These are phyloP conservation scores for Suillus bovinus DNA, from an alignment of 768 basidiomycete species.

Conservation along the genomic window DNA sequence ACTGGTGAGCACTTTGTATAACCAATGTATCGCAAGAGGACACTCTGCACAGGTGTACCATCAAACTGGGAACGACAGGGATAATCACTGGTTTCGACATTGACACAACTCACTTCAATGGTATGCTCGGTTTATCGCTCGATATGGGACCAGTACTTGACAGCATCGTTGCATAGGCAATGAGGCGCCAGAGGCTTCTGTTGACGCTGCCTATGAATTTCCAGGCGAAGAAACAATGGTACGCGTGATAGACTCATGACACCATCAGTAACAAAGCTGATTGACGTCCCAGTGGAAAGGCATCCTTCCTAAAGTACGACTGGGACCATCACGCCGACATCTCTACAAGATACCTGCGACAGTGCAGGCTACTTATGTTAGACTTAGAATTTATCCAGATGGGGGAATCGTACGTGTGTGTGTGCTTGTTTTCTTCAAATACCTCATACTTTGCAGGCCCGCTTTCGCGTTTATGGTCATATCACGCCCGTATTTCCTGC, in stretches of 20 bases:
- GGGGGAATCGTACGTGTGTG: constrained; percentile 77
- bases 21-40: background rate
- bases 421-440: background rate
- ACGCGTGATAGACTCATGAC: constrained; percentile 23
- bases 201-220: constrained; percentile 60
- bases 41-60: constrained; percentile 68
- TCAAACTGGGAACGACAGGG: constrained; percentile 81
- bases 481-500: constrained; percentile 66
- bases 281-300: constrained; percentile 64
- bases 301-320: constrained; percentile 69
- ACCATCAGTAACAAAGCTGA: background rate
- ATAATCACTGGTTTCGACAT: constrained; percentile 83
- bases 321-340: constrained; percentile 88
- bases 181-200: constrained; percentile 81
- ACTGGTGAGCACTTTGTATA: constrained; percentile 61
- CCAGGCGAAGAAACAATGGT: constrained; percentile 53
- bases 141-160: constrained; percentile 1
- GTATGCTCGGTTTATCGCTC: constrained; percentile 37
- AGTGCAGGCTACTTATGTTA: constrained; percentile 69
- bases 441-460: constrained; percentile 53
- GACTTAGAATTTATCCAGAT: constrained; percentile 94
- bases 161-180: constrained; percentile 52
- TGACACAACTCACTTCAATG: constrained; percentile 92
- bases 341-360: constrained; percentile 73
- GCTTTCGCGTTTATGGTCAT: constrained; percentile 88